Conservation (phyloP, 2,329 filamentous ascomycete genomes). For the Didymosphaeria variabile region DNA sequence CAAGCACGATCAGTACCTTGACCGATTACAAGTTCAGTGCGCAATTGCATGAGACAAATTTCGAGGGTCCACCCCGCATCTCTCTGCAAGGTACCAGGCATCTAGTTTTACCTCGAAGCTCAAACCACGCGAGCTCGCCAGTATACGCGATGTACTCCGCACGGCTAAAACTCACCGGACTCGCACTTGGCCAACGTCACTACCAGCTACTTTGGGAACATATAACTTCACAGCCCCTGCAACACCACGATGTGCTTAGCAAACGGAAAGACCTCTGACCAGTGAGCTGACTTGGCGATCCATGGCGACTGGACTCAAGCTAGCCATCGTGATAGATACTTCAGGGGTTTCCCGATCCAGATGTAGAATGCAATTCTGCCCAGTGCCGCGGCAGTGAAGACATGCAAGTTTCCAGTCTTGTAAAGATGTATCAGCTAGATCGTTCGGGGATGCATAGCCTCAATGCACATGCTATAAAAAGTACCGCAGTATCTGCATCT, state of each 20-base stretch:
- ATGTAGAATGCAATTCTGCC: conserved; percentile 8
- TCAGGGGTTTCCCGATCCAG: conserved; percentile 4
- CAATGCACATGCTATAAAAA: conserved; percentile 1
- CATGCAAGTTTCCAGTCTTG: background rate
- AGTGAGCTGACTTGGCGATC: conserved; percentile 4
- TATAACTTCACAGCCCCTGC: background rate
- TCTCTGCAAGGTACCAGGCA: background rate
- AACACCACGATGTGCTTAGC: background rate
- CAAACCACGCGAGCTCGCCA: background rate
- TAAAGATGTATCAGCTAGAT: background rate
- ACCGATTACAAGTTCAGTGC: background rate
- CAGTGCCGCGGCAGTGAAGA: background rate
- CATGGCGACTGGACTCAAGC: background rate
- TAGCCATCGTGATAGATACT: conserved; percentile 1
- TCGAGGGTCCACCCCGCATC: background rate
- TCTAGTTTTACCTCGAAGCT: background rate
- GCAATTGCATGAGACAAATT: background rate
- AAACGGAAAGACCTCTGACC: background rate
- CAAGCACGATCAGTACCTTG: background rate
- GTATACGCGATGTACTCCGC: background rate
- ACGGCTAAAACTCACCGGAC: conserved; percentile 8
- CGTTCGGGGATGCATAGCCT: conserved; percentile 3
- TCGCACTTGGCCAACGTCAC: conserved; percentile 9
- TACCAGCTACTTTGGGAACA: conserved; percentile 3
- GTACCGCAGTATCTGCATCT: background rate